Base-by-base conservation (phyloP, 2,329 filamentous ascomycete genomes). In the Calonectria ilicicola region DNA sequence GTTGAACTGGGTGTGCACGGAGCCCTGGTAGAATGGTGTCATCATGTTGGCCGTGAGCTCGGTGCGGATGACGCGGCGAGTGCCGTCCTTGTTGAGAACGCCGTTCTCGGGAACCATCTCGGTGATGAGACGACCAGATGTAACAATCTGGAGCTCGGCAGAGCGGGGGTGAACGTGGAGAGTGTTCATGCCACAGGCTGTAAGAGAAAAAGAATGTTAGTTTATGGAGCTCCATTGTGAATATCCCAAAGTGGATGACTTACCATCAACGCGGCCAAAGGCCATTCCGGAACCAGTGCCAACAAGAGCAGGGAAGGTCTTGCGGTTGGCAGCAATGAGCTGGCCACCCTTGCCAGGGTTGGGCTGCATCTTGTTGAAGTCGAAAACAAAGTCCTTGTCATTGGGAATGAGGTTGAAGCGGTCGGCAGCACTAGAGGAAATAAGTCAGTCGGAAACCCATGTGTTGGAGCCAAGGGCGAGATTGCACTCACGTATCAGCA, bases 1-100 rank as follows among this genome's bases (percentile, higher is more conserved):
- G 83, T 91, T 91, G 81, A 86, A 89, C 78, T 90, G 87, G 9
- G 86, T 88, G 81, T 91, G 90, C 26, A 90, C 79, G 7, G 86
- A 84, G 29, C 89, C 90, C 79, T 87, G 86, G 76, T 87, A 89
- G 82, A 91, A 90, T 60, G 88, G 85, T 3, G 87, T 89, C 82
- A 89, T 87, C 81, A 88, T 85, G 80, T 85, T 85, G 72, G 83
- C 80, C 14, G 76, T 77, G 46, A 91, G 80, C 64, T 82, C 83
- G 70, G 83, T 80, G 76, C 82, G 81, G 67, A 88, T 87, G 51
- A 86, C 85, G 75, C 87, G 83, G 26, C 83, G 85, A 27, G 80
- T 83, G 71, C 81, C 81, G 38, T 84, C 75, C 71, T 73, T 71
- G 71, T 79, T 70, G 29, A 83, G 74, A 62, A 88, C 87, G 46